Conservation (phyloP, 768 basidiomycete genomes). For the Tylopilus intermedius region DNA sequence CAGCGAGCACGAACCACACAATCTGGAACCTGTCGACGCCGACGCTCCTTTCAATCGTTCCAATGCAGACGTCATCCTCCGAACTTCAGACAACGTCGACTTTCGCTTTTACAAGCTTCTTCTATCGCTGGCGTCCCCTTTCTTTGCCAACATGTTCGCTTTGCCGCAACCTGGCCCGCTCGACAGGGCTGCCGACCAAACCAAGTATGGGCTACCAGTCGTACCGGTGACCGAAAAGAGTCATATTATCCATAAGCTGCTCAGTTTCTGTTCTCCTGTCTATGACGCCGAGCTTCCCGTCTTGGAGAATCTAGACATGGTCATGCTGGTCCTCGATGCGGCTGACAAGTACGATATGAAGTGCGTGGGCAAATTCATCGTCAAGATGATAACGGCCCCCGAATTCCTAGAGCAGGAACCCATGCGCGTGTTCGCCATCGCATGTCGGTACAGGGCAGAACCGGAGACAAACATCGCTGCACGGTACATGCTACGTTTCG, state of each 20-base stretch:
- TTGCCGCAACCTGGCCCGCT: constrained; percentile 40
- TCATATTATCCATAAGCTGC: constrained; percentile 36
- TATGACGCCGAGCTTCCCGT: constrained; percentile 31
- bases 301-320: constrained; percentile 36
- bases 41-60: constrained; percentile 43
- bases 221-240: constrained; percentile 47
- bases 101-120: constrained; percentile 54
- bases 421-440: constrained; percentile 35
- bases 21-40: constrained; percentile 24
- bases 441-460: constrained; percentile 34
- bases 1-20: constrained; percentile 4
- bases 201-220: constrained; percentile 35
- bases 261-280: constrained; percentile 47
- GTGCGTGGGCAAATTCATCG: constrained; percentile 34
- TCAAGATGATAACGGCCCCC: constrained; percentile 30
- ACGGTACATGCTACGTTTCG: constrained; percentile 32
- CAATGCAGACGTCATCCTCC: constrained; percentile 50
- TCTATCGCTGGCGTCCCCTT: constrained; percentile 51
- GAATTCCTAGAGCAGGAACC: constrained; percentile 33
- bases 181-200: constrained; percentile 27
- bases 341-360: constrained; percentile 51
- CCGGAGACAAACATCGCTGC: constrained; percentile 35
- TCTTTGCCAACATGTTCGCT: constrained; percentile 54
- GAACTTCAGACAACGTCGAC: constrained; percentile 46
- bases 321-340: constrained; percentile 40